Conservation (phyloP, 2,329 filamentous ascomycete genomes). For the Botrytis pseudocinerea region DNA sequence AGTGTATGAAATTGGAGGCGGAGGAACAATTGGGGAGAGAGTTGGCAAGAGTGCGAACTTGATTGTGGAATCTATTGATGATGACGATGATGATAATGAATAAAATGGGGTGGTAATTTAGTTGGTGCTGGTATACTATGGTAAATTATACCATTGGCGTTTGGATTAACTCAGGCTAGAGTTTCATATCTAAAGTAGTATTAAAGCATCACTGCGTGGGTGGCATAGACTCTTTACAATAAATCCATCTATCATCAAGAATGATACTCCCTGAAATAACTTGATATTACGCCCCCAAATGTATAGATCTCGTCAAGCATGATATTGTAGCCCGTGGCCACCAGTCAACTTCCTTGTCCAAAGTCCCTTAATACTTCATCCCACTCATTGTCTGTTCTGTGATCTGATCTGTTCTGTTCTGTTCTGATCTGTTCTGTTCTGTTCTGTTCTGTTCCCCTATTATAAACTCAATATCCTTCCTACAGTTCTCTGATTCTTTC, state of each 20-base stretch:
- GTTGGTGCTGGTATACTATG: not conserved
- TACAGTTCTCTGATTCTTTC: not conserved
- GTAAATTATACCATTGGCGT: not conserved
- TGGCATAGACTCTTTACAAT: conserved; percentile 15
- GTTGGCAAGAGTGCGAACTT: conserved; percentile 85
- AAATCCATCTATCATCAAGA: not conserved
- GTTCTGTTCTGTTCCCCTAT: not conserved
- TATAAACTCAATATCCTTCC: not conserved
- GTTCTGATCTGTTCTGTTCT: not conserved
- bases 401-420: not conserved
- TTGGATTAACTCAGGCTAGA: not conserved
- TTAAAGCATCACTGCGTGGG: conserved; percentile 18
- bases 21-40: conserved; percentile 66
- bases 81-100: conserved; percentile 34
- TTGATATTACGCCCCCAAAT: not conserved
- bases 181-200: not conserved
- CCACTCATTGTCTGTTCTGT: too few relatives aligned
- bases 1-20: conserved; percentile 70
- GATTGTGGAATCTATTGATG: conserved; percentile 73
- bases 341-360: not conserved
- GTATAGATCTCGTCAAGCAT: too few relatives aligned
- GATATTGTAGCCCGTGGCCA: not conserved
- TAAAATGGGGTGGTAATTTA: not conserved
- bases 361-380: not conserved
- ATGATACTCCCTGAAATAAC: not conserved